These are phyloP conservation scores for Pleurotus djamor DNA, from an alignment of 768 basidiomycete species.

Conservation along the genomic window DNA sequence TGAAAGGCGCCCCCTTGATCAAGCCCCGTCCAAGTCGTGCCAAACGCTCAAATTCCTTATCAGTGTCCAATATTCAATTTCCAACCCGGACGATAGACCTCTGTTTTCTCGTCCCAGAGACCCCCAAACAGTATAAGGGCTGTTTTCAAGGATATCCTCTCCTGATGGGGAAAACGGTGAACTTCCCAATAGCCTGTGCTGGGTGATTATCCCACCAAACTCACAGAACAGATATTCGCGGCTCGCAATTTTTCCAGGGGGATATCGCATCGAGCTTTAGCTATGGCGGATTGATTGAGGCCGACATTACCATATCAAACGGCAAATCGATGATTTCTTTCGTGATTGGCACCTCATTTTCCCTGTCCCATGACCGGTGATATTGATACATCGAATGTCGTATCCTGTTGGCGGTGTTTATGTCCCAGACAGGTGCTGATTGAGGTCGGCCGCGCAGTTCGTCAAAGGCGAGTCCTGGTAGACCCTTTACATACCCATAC, in stretches of 20 bases:
- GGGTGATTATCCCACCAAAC: background rate
- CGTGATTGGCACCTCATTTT: background rate
- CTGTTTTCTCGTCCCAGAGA: background rate
- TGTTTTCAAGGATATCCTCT: background rate
- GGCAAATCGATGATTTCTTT: background rate
- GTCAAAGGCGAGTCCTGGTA: background rate
- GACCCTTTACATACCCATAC: background rate
- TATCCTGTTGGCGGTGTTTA: background rate
- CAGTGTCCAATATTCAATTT: background rate
- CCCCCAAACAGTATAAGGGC: background rate
- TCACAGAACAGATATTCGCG: background rate
- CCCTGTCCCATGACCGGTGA: background rate
- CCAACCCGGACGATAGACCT: too few species aligned
- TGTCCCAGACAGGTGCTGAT: conserved; percentile 2
- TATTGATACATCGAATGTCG: background rate
- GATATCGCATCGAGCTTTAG: background rate
- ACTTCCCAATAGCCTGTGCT: background rate
- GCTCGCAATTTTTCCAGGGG: background rate
- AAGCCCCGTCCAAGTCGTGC: too few species aligned
- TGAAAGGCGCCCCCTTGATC: too few species aligned
- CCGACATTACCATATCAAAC: background rate
- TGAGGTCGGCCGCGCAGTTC: background rate
- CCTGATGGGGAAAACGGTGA: conserved; percentile 4
- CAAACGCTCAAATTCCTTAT: background rate
- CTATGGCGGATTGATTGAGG: background rate